These are phyloP conservation scores for Phytopythium litorale DNA, from an alignment of 352 stramenopile species.

Conservation along the genomic window DNA sequence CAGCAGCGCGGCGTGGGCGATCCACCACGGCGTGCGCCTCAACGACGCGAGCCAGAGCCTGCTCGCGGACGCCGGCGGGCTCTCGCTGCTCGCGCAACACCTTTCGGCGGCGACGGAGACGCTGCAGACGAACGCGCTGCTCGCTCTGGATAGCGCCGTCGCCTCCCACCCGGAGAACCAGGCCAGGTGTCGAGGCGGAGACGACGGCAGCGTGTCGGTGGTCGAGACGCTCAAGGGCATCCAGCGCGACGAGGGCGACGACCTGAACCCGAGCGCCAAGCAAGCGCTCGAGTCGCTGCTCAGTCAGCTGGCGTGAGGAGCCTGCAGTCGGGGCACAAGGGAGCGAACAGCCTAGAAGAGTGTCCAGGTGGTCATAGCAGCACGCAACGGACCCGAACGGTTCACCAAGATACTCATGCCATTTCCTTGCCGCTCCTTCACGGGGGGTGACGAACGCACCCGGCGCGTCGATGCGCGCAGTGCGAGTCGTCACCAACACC, in stretches of 20 bases:
- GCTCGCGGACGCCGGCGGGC: constrained; percentile 49
- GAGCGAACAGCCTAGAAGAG: not conserved
- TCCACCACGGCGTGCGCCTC: constrained; percentile 62
- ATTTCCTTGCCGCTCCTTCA: not conserved
- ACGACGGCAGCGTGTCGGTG: constrained; percentile 24
- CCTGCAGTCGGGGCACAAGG: not conserved
- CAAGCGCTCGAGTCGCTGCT: constrained; percentile 42
- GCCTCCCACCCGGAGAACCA: constrained; percentile 45
- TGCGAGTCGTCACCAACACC: not conserved
- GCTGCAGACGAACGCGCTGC: constrained; percentile 65
- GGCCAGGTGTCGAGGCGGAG: constrained; percentile 25
- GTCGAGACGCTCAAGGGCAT: constrained; percentile 35
- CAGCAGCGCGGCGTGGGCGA: constrained; percentile 69
- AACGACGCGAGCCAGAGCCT: constrained; percentile 63
- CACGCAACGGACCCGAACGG: not conserved
- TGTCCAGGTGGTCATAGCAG: not conserved
- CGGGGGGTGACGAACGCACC: not conserved
- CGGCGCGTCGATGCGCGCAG: not conserved
- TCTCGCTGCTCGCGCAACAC: constrained; percentile 57
- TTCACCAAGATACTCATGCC: not conserved
- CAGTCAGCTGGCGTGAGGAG: constrained; percentile 24
- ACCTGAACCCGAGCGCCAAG: constrained; percentile 50
- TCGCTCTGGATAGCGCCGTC: constrained; percentile 59
- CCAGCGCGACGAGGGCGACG: constrained; percentile 39
- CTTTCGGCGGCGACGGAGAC: constrained; percentile 33